Conservation (phyloP, 768 basidiomycete genomes). For the Lactifluus volemus region DNA sequence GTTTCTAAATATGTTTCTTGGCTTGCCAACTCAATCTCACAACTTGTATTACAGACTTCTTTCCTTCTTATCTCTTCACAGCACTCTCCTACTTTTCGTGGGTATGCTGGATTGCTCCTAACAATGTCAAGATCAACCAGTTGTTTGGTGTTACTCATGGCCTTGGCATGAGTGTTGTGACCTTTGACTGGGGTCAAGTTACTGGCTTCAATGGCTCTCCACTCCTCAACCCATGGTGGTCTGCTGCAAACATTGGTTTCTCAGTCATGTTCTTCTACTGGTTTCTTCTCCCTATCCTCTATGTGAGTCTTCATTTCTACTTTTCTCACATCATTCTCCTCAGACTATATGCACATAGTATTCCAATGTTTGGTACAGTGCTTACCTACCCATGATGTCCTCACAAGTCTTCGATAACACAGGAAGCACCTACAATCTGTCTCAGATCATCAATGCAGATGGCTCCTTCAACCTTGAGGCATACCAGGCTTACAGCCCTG, state of each 20-base stretch:
- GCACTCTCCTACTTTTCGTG: conserved; percentile 52
- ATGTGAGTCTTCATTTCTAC: no score
- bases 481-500: conserved; percentile 49
- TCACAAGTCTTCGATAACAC: conserved; percentile 57
- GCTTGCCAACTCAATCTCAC: not conserved
- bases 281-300: no score
- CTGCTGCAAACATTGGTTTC: no score
- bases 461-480: conserved; percentile 45
- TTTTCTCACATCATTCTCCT: not conserved
- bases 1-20: conserved; percentile 26
- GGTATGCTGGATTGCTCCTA: no score
- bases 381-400: conserved; percentile 43
- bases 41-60: not conserved
- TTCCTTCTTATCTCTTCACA: conserved; percentile 8
- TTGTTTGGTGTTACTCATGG: conserved; percentile 48
- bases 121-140: conserved; percentile 55
- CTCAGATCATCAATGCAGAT: conserved; percentile 44
- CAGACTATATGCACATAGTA: not conserved
- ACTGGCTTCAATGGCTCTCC: not conserved
- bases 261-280: no score
- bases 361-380: conserved; percentile 8
- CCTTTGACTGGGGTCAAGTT: not conserved
- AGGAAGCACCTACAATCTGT: conserved; percentile 41
- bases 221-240: no score
- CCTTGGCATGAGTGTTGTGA: not conserved